Base-by-base conservation (phyloP, 805 yeast species). In the Pichia scutulata region DNA sequence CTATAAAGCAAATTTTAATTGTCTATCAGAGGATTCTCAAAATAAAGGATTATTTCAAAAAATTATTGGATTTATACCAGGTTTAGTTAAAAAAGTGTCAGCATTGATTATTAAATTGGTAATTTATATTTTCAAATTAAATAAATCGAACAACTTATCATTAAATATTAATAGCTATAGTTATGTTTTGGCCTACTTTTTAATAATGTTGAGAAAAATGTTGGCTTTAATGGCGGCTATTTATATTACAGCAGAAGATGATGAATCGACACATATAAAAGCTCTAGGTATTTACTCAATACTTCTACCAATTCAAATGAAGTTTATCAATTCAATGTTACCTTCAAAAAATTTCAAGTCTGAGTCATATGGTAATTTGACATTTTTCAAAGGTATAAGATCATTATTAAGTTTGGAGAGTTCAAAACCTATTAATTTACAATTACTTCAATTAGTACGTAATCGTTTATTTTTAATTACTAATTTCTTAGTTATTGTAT, bases 171-270 rank as follows among this genome's bases (percentile, higher is more conserved):
- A 43, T 14, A 25, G 46, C 33, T 52, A 58, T 37, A 49, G 55
- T 14, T 26, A 47, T 12, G 55, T 60, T 8, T 50, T 64, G 4
- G 57, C 69, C 9, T 66, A 60, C 49, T 45, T 51, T 2, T 30
- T 63, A 10, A 60, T 66, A 3, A 53, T 56, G 23, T 26, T 63
- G 2, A 61, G 69, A n/a, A 66, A 66, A 43, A 25, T 60, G 1
- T 19, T 62, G 9, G 59, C 65, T 1, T 53, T 67, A n/a, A 44
- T 57, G 10, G 55, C 60, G 42, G 62, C 64, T 62, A 55, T 59
- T 10, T 64, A 60, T 50, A 57, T 66, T 2, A 57, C 69, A 0
- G 49, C 53, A 8, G 60, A 58, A 10, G 70, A 66, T 46, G 59
- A 64, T 39, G 54, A 57, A 33, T 56, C 65, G 2, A 40, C 57